These are phyloP conservation scores for Lipomyces oligophaga DNA, from an alignment of 805 yeast species.

Conservation along the genomic window DNA sequence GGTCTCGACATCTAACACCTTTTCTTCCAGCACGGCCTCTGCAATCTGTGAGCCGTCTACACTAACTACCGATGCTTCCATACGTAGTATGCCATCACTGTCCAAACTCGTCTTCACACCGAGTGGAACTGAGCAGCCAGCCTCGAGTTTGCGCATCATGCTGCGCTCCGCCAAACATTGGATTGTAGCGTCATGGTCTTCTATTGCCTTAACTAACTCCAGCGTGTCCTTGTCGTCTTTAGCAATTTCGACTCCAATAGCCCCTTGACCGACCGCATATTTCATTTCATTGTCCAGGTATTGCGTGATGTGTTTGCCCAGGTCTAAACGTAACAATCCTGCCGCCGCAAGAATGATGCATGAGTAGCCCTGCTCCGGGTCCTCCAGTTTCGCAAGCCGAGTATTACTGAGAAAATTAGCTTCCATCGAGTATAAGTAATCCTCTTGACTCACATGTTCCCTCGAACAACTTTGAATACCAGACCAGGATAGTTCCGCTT, in stretches of 20 bases:
- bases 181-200: slow-evolving; percentile 60
- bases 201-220: slow-evolving; percentile 58
- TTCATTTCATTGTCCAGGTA: slow-evolving; percentile 73
- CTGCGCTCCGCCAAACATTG: slow-evolving; percentile 87
- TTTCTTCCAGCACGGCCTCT: slow-evolving; percentile 48
- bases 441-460: slow-evolving; percentile 51
- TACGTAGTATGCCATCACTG: slow-evolving; percentile 8
- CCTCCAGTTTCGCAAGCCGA: slow-evolving; percentile 76
- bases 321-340: slow-evolving; percentile 71
- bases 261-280: slow-evolving; percentile 99
- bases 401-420: slow-evolving; percentile 48
- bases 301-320: slow-evolving; percentile 71
- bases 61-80: slow-evolving; percentile 56
- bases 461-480: slow-evolving; percentile 79
- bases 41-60: slow-evolving; percentile 76
- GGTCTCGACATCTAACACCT: slow-evolving; percentile 50
- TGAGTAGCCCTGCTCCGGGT: slow-evolving; percentile 46
- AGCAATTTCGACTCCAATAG: slow-evolving; percentile 87
- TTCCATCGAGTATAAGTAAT: not conserved
- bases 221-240: slow-evolving; percentile 58
- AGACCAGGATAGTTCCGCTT: slow-evolving; percentile 72
- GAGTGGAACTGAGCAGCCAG: slow-evolving; percentile 97
- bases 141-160: slow-evolving; percentile 82
- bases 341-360: slow-evolving; percentile 91
- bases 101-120: slow-evolving; percentile 59